These are phyloP conservation scores for Lachnellula occidentalis DNA, from an alignment of 2,329 filamentous ascomycete genomes.

Conservation along the genomic window DNA sequence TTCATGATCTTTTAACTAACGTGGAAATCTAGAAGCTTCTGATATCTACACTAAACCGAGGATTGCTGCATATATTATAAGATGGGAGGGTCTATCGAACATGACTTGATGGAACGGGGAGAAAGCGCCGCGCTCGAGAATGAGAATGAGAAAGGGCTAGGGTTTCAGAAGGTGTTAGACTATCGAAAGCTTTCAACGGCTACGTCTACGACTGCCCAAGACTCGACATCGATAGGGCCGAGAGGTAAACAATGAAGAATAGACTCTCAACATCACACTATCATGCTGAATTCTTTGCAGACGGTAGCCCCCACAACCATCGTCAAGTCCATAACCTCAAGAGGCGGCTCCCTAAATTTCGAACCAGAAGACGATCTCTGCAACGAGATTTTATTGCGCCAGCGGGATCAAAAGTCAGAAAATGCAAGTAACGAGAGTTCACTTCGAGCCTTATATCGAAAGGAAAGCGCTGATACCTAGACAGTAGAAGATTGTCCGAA, in stretches of 20 bases:
- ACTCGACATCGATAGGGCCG: not conserved
- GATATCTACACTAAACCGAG: not conserved
- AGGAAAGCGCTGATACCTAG: not conserved
- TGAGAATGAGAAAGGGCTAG: not conserved
- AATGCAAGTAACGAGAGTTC: not conserved
- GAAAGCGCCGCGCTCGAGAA: not conserved
- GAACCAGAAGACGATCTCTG: not conserved
- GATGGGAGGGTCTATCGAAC: not conserved
- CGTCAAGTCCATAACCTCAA: too few species aligned
- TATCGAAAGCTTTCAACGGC: not conserved
- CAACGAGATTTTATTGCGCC: not conserved
- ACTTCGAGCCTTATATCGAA: not conserved
- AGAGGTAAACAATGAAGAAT: too few species aligned
- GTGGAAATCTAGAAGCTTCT: too few species aligned
- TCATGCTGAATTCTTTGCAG: too few species aligned
- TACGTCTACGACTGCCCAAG: not conserved
- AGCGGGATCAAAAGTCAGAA: not conserved
- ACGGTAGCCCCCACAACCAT: too few species aligned
- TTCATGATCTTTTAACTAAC: too few species aligned
- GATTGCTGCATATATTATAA: not conserved
- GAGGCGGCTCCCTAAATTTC: too few species aligned
- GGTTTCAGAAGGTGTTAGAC: not conserved
- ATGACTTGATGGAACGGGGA: not conserved
- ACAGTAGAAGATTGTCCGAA: slow-evolving; percentile 8
- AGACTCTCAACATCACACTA: too few species aligned